Evolutionary conservation across 257 asterid genomes (phyloP), one percentile per base, ranked within the genome.

Genomic region (Anisodus tanguticus): DNA sequence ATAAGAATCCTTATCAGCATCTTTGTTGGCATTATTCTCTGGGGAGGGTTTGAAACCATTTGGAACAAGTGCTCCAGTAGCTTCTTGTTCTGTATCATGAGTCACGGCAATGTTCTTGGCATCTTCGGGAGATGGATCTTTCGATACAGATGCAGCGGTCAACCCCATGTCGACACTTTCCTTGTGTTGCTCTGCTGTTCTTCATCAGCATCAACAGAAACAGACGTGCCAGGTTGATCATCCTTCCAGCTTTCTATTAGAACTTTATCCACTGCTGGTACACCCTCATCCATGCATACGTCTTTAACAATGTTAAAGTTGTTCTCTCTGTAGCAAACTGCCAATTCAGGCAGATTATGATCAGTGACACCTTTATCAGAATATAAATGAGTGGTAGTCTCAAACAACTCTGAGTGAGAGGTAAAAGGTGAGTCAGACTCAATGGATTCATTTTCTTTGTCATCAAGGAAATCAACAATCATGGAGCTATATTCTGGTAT

Each of bases 251-350:
- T 85, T 62, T 85, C 91, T 37, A 67, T 80, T 85, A 86, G 84
- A 80, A 49, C 78, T 82, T 90, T 87, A 41, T 87, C 94, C 43
- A 86, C 89, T 17, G 79, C 83, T 60, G 91, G 91, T 88, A 85
- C 78, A 80, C 98, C 95, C 82, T 92, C 94, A 54, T 95, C 99
- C 13, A 95, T 87, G 43, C 99, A 89, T 81, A 95, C 94, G 85
- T 95, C 99, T 87, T 92, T 95, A 83, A 91, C 86, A 81, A 76
- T 60, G 62, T 90, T 91, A 74, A 77, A 81, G 83, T 86, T 85
- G 37, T 85, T 90, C 80, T 89, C 95, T 76, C 84, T 91, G 86
- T 90, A 89, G 91, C 95, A 89, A 85, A 90, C 91, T 57, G 83
- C 86, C 81, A 90, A 80, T 87, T 93, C 93, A 6, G 97, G 92